These are phyloP conservation scores for Yamadazyma scolyti DNA, from an alignment of 805 yeast species.

Conservation along the genomic window DNA sequence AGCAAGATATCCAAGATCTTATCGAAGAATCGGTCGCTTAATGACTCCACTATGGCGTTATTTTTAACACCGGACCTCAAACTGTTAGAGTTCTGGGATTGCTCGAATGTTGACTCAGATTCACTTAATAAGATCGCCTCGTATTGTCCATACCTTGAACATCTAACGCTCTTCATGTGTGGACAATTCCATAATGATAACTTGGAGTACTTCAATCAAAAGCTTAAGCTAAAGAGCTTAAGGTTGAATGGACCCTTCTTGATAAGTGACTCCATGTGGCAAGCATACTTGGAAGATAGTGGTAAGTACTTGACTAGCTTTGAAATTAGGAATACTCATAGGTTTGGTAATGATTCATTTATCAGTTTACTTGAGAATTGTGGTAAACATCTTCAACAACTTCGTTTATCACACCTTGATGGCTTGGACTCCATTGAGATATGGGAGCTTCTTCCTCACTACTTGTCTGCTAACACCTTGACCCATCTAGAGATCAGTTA, in stretches of 20 bases:
- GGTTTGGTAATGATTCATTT: slow-evolving; percentile 68
- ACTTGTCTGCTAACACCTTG: slow-evolving; percentile 43
- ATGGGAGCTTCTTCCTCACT: slow-evolving; percentile 64
- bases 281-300: slow-evolving; percentile 57
- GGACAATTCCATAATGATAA: slow-evolving; percentile 85
- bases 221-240: slow-evolving; percentile 53
- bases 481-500: slow-evolving; percentile 62
- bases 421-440: slow-evolving; percentile 57
- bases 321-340: slow-evolving; percentile 75
- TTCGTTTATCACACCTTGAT: slow-evolving; percentile 68
- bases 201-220: slow-evolving; percentile 56
- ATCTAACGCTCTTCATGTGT: slow-evolving; percentile 79
- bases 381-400: slow-evolving; percentile 45
- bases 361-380: slow-evolving; percentile 59
- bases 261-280: slow-evolving; percentile 76
- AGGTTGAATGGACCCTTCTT: slow-evolving; percentile 88
- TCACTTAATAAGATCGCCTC: slow-evolving; percentile 70
- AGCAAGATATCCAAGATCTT: slow-evolving; percentile 71
- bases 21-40: slow-evolving; percentile 76
- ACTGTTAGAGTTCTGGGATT: slow-evolving; percentile 81
- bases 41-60: slow-evolving; percentile 65
- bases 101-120: slow-evolving; percentile 70
- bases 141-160: slow-evolving; percentile 68
- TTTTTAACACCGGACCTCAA: slow-evolving; percentile 62
- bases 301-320: slow-evolving; percentile 56